Percentiles rank a stretch among this genome's conserved stretches.
These are phyloP conservation scores for Epichloe bromicola DNA, from an alignment of 2,329 filamentous ascomycete species.

Conservation along the genomic window DNA sequence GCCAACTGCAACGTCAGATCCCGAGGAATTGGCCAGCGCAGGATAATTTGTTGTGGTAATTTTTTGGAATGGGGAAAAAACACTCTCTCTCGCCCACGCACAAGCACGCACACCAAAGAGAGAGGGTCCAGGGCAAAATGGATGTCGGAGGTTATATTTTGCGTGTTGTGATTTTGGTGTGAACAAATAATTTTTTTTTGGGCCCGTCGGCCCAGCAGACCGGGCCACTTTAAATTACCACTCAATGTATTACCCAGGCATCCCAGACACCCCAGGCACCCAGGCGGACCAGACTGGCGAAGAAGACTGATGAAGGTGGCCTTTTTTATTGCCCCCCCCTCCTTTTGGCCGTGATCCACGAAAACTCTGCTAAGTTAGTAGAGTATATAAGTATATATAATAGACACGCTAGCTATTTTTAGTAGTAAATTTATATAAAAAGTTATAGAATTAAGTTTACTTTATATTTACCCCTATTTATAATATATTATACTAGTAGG, in stretches of 20 bases:
- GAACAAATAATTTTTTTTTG: neutral
- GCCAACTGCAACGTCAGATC: slow-evolving; percentile 3
- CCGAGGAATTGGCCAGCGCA: neutral
- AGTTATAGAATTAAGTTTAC: too few relatives aligned
- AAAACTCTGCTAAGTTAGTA: too few relatives aligned
- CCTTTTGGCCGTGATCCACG: too few relatives aligned
- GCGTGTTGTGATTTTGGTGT: slow-evolving; percentile 2
- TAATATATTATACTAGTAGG: too few relatives aligned
- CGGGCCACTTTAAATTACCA: neutral
- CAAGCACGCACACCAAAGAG: neutral
- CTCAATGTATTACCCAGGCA: neutral
- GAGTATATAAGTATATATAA: too few relatives aligned
- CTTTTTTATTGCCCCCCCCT: neutral
- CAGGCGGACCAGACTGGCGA: neutral
- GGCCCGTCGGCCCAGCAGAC: neutral
- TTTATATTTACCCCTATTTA: too few relatives aligned
- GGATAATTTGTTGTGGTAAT: neutral
- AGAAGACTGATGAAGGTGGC: neutral
- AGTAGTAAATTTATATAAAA: too few relatives aligned
- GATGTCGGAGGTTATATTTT: slow-evolving; percentile 7
- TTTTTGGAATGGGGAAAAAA: slow-evolving; percentile 1
- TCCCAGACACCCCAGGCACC: too few relatives aligned
- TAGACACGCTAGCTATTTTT: too few relatives aligned
- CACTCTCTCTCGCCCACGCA: neutral
- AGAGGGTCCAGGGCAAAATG: slow-evolving; percentile 3